Base-by-base conservation (phyloP, 2,329 filamentous ascomycete genomes). In the Neonectria punicea region DNA sequence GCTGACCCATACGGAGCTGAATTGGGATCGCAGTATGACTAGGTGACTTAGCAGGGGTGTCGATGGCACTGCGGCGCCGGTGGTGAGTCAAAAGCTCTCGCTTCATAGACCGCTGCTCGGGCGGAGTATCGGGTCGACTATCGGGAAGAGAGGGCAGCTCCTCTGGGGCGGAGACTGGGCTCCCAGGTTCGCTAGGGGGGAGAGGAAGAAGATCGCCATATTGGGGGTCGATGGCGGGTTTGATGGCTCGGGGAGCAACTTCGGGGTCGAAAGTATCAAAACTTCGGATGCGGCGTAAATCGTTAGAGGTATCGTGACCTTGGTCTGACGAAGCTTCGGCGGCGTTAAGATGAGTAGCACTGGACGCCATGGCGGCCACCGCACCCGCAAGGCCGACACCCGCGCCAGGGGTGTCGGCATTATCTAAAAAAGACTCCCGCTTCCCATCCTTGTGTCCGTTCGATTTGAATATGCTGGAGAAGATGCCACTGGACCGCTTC, bases 391-490 rank as follows among this genome's bases (percentile, higher is more conserved):
- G 77, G 86, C 89, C 88, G 87, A 82, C 88, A 90, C 88, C 87
- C 84, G 85, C 86, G 88, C 88, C 88, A 87, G 86, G 83, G 85
- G 85, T 90, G 85, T 82, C 88, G 88, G 89, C 86, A 84, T 86
- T 88, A 90, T 80, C 89, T 90, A 90, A 90, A 90, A 90, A 90
- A 90, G 87, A 87, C 81, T 85, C 79, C 78, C 81, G 80, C 67
- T 76, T 76, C 57, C 78, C 80, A 61, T 81, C 79, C 54, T 79
- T 80, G 69, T 65, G 76, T 63, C 80, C 80, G 53, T 80, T 79
- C 11, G 80, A 79, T 66, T 82, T 84, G 76, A 84, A 81, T 66
- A 86, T 80, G 71, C 80, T 80, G 59, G 86, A 86, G 68, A 88
- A 81, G 25, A 84, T 77, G 41, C 82, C 79, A 54, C 77, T 79